Conservation (phyloP, 345 rosid species). For the Pugionium dolabratum region DNA sequence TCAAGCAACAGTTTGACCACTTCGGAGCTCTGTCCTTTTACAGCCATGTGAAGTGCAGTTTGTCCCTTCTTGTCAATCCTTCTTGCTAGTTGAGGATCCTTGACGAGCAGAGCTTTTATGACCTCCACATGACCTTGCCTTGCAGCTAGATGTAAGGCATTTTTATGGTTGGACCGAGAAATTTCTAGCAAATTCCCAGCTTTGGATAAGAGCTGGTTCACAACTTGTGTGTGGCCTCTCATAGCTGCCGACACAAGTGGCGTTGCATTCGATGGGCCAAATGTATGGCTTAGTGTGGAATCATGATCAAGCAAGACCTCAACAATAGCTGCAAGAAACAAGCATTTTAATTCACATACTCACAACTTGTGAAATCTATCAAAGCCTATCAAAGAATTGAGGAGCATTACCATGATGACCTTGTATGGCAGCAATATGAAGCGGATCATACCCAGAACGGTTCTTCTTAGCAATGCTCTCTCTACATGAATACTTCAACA, state of each 20-base stretch:
- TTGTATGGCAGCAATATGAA: slow-evolving; percentile 82
- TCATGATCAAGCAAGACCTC: slow-evolving; percentile 83
- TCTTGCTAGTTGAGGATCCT: slow-evolving; percentile 87
- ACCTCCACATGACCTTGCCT: slow-evolving; percentile 85
- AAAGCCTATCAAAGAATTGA: background rate
- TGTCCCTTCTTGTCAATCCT: slow-evolving; percentile 94
- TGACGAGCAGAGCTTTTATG: slow-evolving; percentile 64
- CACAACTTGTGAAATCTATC: background rate
- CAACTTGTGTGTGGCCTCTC: slow-evolving; percentile 87
- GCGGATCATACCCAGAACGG: slow-evolving; percentile 69
- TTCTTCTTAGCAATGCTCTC: slow-evolving; percentile 80
- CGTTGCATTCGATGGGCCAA: slow-evolving; percentile 80
- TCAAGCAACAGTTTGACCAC: slow-evolving; percentile 85
- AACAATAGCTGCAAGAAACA: slow-evolving; percentile 72
- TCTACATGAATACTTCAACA: slow-evolving; percentile 74
- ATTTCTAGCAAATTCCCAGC: slow-evolving; percentile 74
- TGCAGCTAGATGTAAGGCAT: slow-evolving; percentile 89
- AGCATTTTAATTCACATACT: background rate
- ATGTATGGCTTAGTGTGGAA: slow-evolving; percentile 67
- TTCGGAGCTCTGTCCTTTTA: slow-evolving; percentile 83
- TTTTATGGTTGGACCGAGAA: slow-evolving; percentile 81
- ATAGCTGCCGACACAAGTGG: slow-evolving; percentile 89
- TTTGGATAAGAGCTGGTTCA: slow-evolving; percentile 72
- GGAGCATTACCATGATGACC: slow-evolving; percentile 84
- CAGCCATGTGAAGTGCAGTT: slow-evolving; percentile 96